These are phyloP conservation scores for Grosmannia serpens DNA, from an alignment of 2,329 filamentous ascomycete species.

Conservation along the genomic window DNA sequence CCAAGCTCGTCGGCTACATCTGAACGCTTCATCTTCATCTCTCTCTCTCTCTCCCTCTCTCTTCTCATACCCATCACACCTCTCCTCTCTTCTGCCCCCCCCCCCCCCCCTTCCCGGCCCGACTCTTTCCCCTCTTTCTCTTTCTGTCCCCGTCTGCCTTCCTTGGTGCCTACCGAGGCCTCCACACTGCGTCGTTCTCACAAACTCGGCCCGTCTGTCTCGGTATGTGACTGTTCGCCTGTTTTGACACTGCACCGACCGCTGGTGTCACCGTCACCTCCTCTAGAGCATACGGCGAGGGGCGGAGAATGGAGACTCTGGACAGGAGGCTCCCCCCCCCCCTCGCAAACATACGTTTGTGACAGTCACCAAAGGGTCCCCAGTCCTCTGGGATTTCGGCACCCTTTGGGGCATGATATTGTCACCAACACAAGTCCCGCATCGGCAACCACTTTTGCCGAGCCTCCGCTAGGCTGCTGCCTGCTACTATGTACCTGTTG, in stretches of 20 bases:
- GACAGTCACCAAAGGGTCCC: no score
- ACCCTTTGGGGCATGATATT: no score
- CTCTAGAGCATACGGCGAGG: not conserved
- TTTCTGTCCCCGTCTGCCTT: no score
- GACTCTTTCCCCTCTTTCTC: no score
- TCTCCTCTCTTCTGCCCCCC: not conserved
- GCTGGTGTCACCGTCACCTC: not conserved
- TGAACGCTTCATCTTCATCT: conserved; percentile 23
- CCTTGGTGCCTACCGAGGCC: no score
- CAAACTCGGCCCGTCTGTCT: no score
- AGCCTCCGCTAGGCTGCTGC: not conserved
- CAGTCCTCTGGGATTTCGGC: no score
- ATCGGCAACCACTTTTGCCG: not conserved
- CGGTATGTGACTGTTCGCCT: not conserved
- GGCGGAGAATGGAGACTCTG: not conserved
- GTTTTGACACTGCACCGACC: not conserved
- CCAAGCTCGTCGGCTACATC: conserved; percentile 52
- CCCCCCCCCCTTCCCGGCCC: no score
- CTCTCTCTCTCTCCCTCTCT: not conserved
- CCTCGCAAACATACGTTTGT: no score
- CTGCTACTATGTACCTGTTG: not conserved
- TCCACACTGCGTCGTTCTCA: no score
- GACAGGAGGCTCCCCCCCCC: not conserved
- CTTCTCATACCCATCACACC: not conserved
- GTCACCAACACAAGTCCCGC: no score